phyloP scores from a whole-genome alignment of 2,329 filamentous ascomycete species.

The Fonsecaea monophora region DNA sequence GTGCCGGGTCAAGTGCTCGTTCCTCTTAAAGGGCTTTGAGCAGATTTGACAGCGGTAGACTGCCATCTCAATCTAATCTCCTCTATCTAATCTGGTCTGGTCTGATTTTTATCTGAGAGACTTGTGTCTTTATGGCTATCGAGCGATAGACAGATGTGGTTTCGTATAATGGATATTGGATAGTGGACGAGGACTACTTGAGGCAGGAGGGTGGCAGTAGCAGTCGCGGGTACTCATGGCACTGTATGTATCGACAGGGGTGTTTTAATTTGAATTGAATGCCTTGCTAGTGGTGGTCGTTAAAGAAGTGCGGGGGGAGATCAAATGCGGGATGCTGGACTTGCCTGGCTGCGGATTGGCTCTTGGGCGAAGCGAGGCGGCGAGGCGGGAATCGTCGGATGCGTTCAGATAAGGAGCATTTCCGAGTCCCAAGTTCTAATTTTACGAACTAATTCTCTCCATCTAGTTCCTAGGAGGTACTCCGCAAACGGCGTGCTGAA shows the following conservation, averaged over 20 bases:
- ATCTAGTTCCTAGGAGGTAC: background rate
- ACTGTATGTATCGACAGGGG: too few relatives aligned
- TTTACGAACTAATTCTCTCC: too few relatives aligned
- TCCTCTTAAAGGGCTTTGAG: constrained; percentile 14
- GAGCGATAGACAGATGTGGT: too few relatives aligned
- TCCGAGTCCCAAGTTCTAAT: too few relatives aligned
- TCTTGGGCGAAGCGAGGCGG: background rate
- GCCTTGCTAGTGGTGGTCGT: too few relatives aligned
- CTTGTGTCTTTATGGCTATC: too few relatives aligned
- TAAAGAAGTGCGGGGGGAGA: background rate
- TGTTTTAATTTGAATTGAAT: too few relatives aligned
- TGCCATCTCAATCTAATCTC: background rate
- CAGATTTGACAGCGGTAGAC: constrained; percentile 9
- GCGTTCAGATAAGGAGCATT: background rate
- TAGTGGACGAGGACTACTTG: too few relatives aligned
- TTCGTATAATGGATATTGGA: too few relatives aligned
- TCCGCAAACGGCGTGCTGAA: background rate
- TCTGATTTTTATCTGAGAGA: background rate
- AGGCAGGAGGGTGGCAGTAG: too few relatives aligned
- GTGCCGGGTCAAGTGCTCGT: constrained; percentile 15
- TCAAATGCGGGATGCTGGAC: background rate
- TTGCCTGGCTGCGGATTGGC: too few relatives aligned
- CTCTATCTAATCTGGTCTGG: background rate
- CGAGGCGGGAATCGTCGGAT: background rate
- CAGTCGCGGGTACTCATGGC: too few relatives aligned